A percentile compares a stretch with the other conserved stretches of the same genome.
Evolutionary conservation across 2,329 filamentous ascomycete genomes (phyloP).

Genomic region (Fusarium pseudoanthophilum): DNA sequence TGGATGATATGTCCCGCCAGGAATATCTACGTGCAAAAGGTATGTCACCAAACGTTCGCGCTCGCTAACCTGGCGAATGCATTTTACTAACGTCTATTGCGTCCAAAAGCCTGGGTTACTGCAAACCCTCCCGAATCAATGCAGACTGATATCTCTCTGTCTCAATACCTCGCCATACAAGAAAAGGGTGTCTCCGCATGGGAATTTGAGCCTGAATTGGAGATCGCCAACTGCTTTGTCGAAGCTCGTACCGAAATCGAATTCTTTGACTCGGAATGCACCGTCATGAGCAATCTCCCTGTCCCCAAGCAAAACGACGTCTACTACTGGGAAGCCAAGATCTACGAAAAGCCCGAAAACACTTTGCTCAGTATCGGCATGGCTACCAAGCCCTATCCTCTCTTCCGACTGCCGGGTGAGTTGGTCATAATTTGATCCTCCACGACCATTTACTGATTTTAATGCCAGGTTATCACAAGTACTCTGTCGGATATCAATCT

Average conservation of each 20-base stretch:
- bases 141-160: conserved; percentile 96
- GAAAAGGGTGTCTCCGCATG: conserved; percentile 99
- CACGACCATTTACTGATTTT: conserved; percentile 35
- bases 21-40: conserved; percentile 97
- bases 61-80: neutral
- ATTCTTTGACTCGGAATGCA: conserved; percentile 98
- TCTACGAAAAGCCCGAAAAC: conserved; percentile 94
- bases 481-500: conserved; percentile 91
- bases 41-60: conserved; percentile 54
- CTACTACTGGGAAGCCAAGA: conserved; percentile 99
- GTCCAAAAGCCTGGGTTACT: conserved; percentile 81
- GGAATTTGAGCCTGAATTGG: conserved; percentile 99
- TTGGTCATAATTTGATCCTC: conserved; percentile 10
- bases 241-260: conserved; percentile 97
- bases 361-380: conserved; percentile 92
- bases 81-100: conserved; percentile 29
- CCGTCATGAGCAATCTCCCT: conserved; percentile 94
- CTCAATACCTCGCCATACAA: conserved; percentile 97
- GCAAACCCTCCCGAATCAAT: conserved; percentile 94
- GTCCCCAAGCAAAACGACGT: conserved; percentile 99
- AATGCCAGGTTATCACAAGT: conserved; percentile 82
- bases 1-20: conserved; percentile 91
- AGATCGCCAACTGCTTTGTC: conserved; percentile 99
- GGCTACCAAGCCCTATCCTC: conserved; percentile 94
- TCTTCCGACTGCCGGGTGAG: conserved; percentile 93